Base-by-base conservation (phyloP, 192 early-diverging fungal genomes). In the Linnemannia schmuckeri region DNA sequence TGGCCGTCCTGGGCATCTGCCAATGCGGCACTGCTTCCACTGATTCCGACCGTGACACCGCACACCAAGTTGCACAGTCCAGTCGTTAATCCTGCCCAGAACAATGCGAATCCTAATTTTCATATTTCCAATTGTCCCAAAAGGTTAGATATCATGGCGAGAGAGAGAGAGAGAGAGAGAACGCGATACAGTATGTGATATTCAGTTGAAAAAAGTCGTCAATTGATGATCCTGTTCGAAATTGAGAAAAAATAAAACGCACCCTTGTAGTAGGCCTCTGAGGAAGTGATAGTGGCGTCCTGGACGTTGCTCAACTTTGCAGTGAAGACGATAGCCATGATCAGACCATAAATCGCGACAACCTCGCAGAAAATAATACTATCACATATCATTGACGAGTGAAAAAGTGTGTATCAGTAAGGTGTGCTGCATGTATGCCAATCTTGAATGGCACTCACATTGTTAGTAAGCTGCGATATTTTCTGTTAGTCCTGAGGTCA, bases 331-430 rank as follows among this genome's bases (percentile, higher is more conserved):
- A 99, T 99, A 33, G 97, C 96, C 93, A 99, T 98, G 82, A 99
- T 99, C 37, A 99, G 93, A 75, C 98, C 98, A 91, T 99, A 99
- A 80, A 99, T 99, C 79, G 97, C 98, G 17, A 99, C 98, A 70
- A 99, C 98, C 91, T 99, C 98, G 90, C 97, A 99, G 85, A 99
- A 99, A 88, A 99, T 99, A 80, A 99, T 98, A 82, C 96, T 95
- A 79, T 44, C 49, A 38, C 15, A 42, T 2, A 15, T 12, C 6
- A 33, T 30, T 27, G 46, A 69, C 4, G 13, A 6, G 41, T 5
- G 37, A 38, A 8, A 35, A 33, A 0, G 20, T 10, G 22, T 27
- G n/a, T 66, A 6, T 41, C 37, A 37, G 22, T 76, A n/a, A 22
- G 49, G 49, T 52, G 49, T 52, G 20, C 5, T 76, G 15, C 22